Evolutionary conservation across 1,139 yeast species (phyloP).

Genomic region (Diutina sp.): DNA sequence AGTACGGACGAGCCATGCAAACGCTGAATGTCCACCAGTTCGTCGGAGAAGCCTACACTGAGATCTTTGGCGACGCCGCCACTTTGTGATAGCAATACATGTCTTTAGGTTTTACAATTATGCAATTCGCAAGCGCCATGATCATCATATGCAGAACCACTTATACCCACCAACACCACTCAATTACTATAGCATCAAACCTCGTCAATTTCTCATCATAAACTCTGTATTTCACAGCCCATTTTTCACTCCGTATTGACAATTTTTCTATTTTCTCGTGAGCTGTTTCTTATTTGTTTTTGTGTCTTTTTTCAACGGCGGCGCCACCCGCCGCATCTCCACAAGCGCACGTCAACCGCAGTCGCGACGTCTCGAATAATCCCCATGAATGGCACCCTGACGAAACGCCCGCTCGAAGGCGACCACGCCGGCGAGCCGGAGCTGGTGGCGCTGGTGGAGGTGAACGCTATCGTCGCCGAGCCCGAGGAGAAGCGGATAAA

Average conservation of each 20-base stretch:
- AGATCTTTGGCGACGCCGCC: conserved; percentile 19
- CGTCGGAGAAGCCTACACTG: conserved; percentile 52
- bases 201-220: too few relatives aligned
- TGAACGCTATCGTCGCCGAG: background rate
- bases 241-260: too few relatives aligned
- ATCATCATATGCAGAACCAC: too few relatives aligned
- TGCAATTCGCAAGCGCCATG: too few relatives aligned
- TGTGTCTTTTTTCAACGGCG: background rate
- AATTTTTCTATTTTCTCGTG: background rate
- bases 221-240: too few relatives aligned
- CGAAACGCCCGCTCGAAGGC: background rate
- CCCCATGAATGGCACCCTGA: background rate
- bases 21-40: conserved; percentile 68
- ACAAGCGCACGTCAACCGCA: background rate
- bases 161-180: too few relatives aligned
- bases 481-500: background rate
- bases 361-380: background rate
- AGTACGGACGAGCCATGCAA: conserved; percentile 68
- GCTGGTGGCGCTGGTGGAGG: background rate
- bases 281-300: too few relatives aligned
- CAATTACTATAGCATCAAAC: too few relatives aligned
- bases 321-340: background rate
- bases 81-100: background rate
- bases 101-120: too few relatives aligned
- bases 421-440: background rate